These are phyloP conservation scores for Sphagnurus paluster DNA, from an alignment of 1,284 basidiomycete species.

Conservation along the genomic window DNA sequence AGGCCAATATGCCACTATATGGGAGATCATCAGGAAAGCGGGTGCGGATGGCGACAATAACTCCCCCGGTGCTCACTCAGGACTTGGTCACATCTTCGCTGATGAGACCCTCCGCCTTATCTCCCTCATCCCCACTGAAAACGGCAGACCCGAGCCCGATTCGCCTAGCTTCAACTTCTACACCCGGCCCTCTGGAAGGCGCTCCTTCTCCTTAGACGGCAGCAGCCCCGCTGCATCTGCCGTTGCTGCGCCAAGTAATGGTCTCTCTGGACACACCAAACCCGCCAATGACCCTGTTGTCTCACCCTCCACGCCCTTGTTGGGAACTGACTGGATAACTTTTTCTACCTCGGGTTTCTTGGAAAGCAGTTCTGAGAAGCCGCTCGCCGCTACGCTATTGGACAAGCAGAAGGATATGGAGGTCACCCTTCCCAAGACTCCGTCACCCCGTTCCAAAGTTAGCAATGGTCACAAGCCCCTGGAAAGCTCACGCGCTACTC, in stretches of 20 bases:
- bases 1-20: slow-evolving; percentile 43
- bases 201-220: slow-evolving; percentile 30
- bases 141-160: slow-evolving; percentile 21
- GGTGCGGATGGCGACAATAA: slow-evolving; percentile 20
- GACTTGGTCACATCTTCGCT: slow-evolving; percentile 50
- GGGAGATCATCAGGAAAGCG: slow-evolving; percentile 56
- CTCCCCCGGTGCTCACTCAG: slow-evolving; percentile 29
- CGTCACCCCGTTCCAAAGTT: slow-evolving; percentile 23
- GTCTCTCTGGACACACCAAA: slow-evolving; percentile 19
- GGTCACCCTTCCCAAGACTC: slow-evolving; percentile 45
- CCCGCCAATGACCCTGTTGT: slow-evolving; percentile 16
- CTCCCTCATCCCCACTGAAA: slow-evolving; percentile 43
- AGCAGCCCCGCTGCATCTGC: slow-evolving; percentile 21
- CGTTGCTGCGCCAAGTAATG: slow-evolving; percentile 25
- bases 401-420: slow-evolving; percentile 63
- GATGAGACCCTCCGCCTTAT: slow-evolving; percentile 68
- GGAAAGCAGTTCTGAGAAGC: slow-evolving; percentile 37
- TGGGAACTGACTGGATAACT: slow-evolving; percentile 49
- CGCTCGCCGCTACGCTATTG: slow-evolving; percentile 57
- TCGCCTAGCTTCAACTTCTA: slow-evolving; percentile 34
- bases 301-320: slow-evolving; percentile 17
- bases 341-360: slow-evolving; percentile 69
- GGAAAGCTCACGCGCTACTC: slow-evolving; percentile 13
- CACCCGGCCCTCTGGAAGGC: slow-evolving; percentile 20
- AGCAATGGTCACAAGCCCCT: slow-evolving; percentile 21